A percentile compares a stretch with the other conserved stretches of the same genome.
These are phyloP conservation scores for sunflower (Helianthus annuus) DNA, from an alignment of 129 eudicot species.

Conservation along the genomic window DNA sequence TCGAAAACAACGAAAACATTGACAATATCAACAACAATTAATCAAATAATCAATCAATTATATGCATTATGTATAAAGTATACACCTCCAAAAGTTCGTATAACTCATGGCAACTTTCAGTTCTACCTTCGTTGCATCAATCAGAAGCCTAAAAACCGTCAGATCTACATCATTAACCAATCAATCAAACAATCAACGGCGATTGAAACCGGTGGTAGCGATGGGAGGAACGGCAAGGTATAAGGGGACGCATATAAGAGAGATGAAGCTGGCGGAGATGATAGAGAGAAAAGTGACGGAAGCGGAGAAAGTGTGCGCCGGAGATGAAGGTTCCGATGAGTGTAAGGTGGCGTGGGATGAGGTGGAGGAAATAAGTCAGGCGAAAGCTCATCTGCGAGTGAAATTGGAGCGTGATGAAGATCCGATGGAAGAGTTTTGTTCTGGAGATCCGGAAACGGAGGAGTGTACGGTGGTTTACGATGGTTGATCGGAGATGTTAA, in stretches of 20 bases:
- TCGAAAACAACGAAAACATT: conserved; percentile 36
- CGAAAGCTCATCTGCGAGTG: conserved; percentile 42
- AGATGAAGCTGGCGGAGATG: conserved; percentile 44
- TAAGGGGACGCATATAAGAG: conserved; percentile 46
- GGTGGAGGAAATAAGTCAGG: conserved; percentile 57
- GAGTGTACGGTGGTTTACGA: conserved; percentile 39
- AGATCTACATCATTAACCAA: conserved; percentile 1
- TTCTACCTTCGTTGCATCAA: conserved; percentile 15
- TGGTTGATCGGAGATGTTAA: conserved; percentile 20
- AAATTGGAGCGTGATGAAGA: conserved; percentile 45
- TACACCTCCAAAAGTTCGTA: not conserved
- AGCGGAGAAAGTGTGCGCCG: conserved; percentile 38
- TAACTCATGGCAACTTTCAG: conserved; percentile 27
- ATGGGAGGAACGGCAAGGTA: conserved; percentile 36
- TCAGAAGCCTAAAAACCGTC: conserved; percentile 5
- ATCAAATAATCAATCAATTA: not conserved
- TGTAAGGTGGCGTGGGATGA: conserved; percentile 58
- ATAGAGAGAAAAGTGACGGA: conserved; percentile 49
- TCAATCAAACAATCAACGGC: conserved; percentile 1
- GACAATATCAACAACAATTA: conserved; percentile 23
- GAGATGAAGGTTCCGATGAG: conserved; percentile 43
- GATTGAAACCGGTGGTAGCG: conserved; percentile 16
- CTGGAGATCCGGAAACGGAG: conserved; percentile 34
- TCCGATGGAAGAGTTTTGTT: conserved; percentile 39
- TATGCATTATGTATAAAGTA: not conserved